Base-by-base conservation (phyloP, 805 yeast species). In the Komagataella kurtzmanii region DNA sequence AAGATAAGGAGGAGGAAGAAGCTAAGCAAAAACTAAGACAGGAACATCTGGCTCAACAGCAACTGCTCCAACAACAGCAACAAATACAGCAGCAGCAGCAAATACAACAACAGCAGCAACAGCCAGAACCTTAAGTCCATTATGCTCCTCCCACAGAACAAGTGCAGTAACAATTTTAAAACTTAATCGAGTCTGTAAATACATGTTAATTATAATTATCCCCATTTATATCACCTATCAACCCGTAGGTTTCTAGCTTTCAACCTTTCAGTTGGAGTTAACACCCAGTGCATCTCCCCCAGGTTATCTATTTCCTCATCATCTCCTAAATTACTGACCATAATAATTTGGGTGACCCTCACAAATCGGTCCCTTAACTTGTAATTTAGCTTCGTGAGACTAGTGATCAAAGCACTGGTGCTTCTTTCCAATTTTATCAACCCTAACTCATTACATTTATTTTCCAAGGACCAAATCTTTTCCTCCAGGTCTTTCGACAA, bases 351-450 rank as follows among this genome's bases (percentile, higher is more conserved):
- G 0, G 96, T 88, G 5, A 88, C 80, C 53, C 88, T 73, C 6
- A 85, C 74, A 61, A 91, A 91, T 58, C 79, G 77, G 54, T 88
- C 93, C 54, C 97, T 73, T 57, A 89, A 68, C 43, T 76, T 76
- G 65, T 89, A 91, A 60, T 83, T 74, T 52, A 80, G 79, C 49
- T 80, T 83, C 49, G 95, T 83, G 5, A 87, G 76, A 53, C 83
- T 84, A 47, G 82, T 76, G 50, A 93, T 85, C 40, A 91, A 74
- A 24, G 78, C 72, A 48, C 89, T 79, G 19, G 89, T 68, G 61
- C 90, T 96, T 54, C 86, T 79, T 56, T 93, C 98, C 49, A 93
- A 69, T 56, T 82, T 85, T 17, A 88, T 74, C 0, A 95, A 81
- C 1, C 97, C 98, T 45, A 86, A 66, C 58, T 86, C 95, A 61